Evolutionary conservation across 805 yeast species (phyloP).

Genomic region (Candida nonsorbophila): DNA sequence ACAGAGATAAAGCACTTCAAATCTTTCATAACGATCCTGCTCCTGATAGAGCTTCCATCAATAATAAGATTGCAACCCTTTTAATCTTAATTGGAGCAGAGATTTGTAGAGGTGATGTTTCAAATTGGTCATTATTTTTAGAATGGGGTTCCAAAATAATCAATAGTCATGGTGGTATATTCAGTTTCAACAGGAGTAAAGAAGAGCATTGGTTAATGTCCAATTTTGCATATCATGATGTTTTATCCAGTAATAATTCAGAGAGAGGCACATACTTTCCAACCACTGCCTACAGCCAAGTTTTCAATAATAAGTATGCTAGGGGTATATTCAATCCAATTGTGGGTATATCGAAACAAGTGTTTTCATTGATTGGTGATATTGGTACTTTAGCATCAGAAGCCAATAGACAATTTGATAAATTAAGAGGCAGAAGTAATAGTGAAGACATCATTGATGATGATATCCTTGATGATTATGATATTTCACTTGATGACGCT

Average conservation of each 20-base stretch:
- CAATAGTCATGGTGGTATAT: conserved; percentile 57
- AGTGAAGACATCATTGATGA: conserved; percentile 1
- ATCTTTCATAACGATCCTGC: conserved; percentile 18
- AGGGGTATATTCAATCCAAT: conserved; percentile 57
- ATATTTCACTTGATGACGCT: conserved; percentile 5
- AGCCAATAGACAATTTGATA: conserved; percentile 28
- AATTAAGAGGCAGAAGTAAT: conserved; percentile 4
- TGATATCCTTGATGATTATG: conserved; percentile 3
- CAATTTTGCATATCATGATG: conserved; percentile 78
- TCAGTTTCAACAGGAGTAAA: conserved; percentile 44
- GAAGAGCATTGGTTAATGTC: conserved; percentile 70
- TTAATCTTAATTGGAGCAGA: conserved; percentile 74
- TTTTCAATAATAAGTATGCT: conserved; percentile 35
- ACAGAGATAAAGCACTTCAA: conserved; percentile 42
- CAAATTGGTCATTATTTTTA: conserved; percentile 65
- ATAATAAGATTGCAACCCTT: conserved; percentile 56
- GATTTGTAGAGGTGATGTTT: conserved; percentile 77
- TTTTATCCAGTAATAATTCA: conserved; percentile 56
- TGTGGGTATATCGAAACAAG: conserved; percentile 65
- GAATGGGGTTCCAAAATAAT: conserved; percentile 63
- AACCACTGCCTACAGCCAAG: conserved; percentile 50
- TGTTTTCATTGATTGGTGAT: conserved; percentile 64
- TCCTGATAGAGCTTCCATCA: conserved; percentile 25
- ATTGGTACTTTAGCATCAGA: conserved; percentile 57
- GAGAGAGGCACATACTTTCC: conserved; percentile 65